Percentiles rank a stretch among this genome's conserved stretches.
phyloP scores from a whole-genome alignment of 352 stramenopile genomes.

The Globisporangium carolinianum region DNA sequence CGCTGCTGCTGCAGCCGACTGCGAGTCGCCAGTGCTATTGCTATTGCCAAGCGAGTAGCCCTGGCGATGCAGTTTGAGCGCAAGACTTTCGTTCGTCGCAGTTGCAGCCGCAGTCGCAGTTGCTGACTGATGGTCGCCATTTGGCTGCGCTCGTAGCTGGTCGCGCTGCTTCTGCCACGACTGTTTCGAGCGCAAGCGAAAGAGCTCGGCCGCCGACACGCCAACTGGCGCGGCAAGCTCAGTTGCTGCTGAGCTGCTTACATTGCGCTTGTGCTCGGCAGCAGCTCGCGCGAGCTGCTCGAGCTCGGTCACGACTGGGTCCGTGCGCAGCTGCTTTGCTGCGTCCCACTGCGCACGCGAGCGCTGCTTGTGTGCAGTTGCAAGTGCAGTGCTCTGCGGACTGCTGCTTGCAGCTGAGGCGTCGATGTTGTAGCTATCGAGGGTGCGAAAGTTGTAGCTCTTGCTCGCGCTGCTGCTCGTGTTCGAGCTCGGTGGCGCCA shows the following conservation, averaged over 20 bases:
- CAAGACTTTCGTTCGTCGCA: conserved; percentile 22
- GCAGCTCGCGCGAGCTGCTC: conserved; percentile 16
- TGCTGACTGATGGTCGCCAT: not conserved
- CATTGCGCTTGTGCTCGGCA: conserved; percentile 11
- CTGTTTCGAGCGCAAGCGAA: conserved; percentile 49
- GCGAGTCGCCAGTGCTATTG: conserved; percentile 1
- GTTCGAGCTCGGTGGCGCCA: not conserved
- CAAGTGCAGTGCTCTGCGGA: conserved; percentile 30
- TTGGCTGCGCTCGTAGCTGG: conserved; percentile 22
- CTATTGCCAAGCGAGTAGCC: conserved; percentile 37
- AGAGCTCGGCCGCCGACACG: conserved; percentile 16
- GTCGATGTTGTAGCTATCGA: not conserved
- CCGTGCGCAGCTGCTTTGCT: conserved; percentile 32
- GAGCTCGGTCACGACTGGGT: conserved; percentile 35
- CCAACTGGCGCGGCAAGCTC: conserved; percentile 4
- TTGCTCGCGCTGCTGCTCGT: conserved; percentile 9
- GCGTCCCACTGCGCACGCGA: conserved; percentile 38
- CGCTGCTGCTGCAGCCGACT: not conserved
- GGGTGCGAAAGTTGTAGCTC: conserved; percentile 9
- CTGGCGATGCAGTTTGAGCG: conserved; percentile 34
- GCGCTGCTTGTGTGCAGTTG: conserved; percentile 34
- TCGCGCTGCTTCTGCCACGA: conserved; percentile 59
- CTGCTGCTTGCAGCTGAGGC: not conserved
- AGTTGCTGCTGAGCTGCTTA: conserved; percentile 6
- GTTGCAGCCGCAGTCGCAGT: conserved; percentile 11